Base-by-base conservation (phyloP, 768 basidiomycete genomes). In the Boletus reticulatus region DNA sequence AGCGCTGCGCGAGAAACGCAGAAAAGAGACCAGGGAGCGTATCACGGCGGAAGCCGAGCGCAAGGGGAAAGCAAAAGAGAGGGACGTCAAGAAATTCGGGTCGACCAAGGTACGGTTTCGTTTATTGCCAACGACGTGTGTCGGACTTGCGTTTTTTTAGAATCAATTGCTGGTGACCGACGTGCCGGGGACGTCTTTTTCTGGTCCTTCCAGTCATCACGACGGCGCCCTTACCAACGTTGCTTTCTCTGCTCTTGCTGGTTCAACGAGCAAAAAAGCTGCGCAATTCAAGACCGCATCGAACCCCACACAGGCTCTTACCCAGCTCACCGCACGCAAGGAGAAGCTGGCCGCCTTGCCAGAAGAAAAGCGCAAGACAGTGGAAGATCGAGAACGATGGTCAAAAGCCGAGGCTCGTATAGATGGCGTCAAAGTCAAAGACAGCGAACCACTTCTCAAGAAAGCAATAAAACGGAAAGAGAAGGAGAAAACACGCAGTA, bases 381-480 rank as follows among this genome's bases (percentile, higher is more conserved):
- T 87, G 13, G 85, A 91, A 68, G 94, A 94, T 66, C 81, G 81
- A 52, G 89, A 94, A 55, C 84, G 87, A 65, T 98, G 94, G 92
- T 84, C 84, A 47, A 96, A 95, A 73, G 94, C 95, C 0, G 84
- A 87, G 66, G 85, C 92, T 31, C 80, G 92, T 47, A 76, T 97
- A 55, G 92, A 91, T 52, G 97, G 97, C 3, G 87, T 87, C 46
- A 99, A 98, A 72, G 86, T 99, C 31, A 83, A 82, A 47, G 97
- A 98, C 63, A 91, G 95, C 62, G 92, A 93, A 67, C 68, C 62
- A 1, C 76, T 87, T 43, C 71, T 99, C 65, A 98, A 96, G 77
- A 98, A 97, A 76, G 94, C 94, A 41, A 85, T 83, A 9, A 98
- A 97, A 78, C 78, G 91, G 69, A 87, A 91, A 60, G 96, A 97